phyloP scores from a whole-genome alignment of 257 asterid species.

The Fraxinus excelsior region DNA sequence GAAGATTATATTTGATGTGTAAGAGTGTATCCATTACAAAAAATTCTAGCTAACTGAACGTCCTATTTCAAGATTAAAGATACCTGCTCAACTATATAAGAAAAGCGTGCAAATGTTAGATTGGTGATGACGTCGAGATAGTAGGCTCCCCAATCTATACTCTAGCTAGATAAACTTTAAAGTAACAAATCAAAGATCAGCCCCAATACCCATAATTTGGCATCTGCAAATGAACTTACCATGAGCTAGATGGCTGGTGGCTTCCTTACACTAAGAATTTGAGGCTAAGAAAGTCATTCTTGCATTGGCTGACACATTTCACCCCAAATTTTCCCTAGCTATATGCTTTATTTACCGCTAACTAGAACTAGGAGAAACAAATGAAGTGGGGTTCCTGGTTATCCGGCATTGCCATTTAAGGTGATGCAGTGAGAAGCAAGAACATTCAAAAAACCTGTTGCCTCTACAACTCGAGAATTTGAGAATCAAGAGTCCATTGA shows the following conservation, averaged over 20 bases:
- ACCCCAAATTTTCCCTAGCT: background rate
- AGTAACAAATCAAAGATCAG: background rate
- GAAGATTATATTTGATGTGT: background rate
- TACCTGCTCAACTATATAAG: background rate
- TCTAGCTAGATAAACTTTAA: background rate
- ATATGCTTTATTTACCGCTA: slow-evolving; percentile 9
- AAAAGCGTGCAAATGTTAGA: background rate
- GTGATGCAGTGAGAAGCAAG: background rate
- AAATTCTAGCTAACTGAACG: background rate
- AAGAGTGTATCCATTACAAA: background rate
- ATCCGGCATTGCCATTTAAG: background rate
- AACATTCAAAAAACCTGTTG: background rate
- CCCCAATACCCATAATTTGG: background rate
- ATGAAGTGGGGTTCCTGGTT: background rate
- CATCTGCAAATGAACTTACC: too few species aligned
- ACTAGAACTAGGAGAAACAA: background rate
- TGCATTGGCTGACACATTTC: background rate
- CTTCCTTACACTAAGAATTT: too few species aligned
- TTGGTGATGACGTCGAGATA: background rate
- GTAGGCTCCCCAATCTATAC: background rate
- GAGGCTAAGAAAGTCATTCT: background rate
- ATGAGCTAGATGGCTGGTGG: too few species aligned
- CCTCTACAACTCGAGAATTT: background rate
- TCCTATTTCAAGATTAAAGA: background rate
- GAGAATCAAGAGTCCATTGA: background rate